Evolutionary conservation across 1,139 yeast species (phyloP), one percentile per base, ranked within the genome.

Genomic region (Zhuliangozyma parablackwelliae): DNA sequence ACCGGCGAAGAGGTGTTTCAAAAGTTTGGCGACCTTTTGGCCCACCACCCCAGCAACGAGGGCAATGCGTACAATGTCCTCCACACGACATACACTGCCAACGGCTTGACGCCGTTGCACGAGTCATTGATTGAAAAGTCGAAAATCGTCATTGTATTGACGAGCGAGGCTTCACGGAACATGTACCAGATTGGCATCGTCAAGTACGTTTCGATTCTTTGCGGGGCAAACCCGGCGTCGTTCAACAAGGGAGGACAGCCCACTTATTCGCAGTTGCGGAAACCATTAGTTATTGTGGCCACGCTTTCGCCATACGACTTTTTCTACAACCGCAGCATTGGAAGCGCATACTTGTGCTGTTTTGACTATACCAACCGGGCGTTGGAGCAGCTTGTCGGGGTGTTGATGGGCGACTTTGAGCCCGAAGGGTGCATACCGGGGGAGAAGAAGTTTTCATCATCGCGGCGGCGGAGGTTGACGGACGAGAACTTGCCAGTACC

Each of bases 101-200:
- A 80, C 47, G 86, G 86, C 0, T 61, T 80, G 29, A 76, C 82
- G 10, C 63, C 71, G 10, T 57, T 77, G 34, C 85, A 80, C 48
- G 86, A 80, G 48, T 60, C 69, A 26, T 60, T 79, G 36, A 75
- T 80, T 31, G 79, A 75, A 38, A 65, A 69, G 34, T 67, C 82
- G 8, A 75, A 75, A 40, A 74, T 76, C 3, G 79, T 80, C 8
- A 72, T 80, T 31, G 71, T 80, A 6, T 61, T 80, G 30, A 78
- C 84, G 6, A 76, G 83, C 4, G 85, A 80, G 49, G 83, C 84
- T 7, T 63, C 76, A 25, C 61, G 83, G 45, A 78, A 80, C 53
- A 75, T 78, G 76, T 78, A 78, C 51, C 85, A 80, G 53, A 72
- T 78, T n/a, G 81, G 82, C 3, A 71, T 80, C 30, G 78, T 80